Evolutionary conservation across 345 rosid genomes (phyloP), one percentile per base, ranked within the genome.

Genomic region (Gossypium anomalum): DNA sequence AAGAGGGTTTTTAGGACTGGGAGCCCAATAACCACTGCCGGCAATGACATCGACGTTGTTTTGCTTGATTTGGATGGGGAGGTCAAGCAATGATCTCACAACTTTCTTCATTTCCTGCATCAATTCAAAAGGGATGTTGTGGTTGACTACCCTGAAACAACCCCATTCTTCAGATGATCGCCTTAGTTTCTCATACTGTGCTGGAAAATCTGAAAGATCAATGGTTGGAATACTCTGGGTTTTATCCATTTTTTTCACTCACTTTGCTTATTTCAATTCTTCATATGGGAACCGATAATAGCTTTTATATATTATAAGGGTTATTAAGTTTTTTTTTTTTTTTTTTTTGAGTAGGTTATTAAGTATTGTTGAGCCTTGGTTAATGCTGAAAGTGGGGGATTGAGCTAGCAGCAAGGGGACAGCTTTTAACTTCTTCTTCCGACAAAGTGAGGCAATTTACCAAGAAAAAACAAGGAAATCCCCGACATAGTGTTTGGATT

Each of bases 61-160:
- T 27, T 22, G 17, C 73, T 94, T 92, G 77, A 88, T 80, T 22
- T 94, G 92, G 20, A 20, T 7, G 9, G 97, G 98, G 23, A 88
- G 92, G 62, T 92, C 90, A 22, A 89, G 75, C 76, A 94, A 87
- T 60, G 81, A 85, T 62, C 83, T 79, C 27, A 90, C 93, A 0
- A 90, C 93, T 13, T 52, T 66, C 82, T 89, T 88, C 97, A 89
- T 92, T 58, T 90, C 92, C 16, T 79, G 56, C 90, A 85, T 86
- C 47, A 92, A 73, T 34, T 84, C 47, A 22, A 19, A 22, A 0
- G 91, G 79, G 41, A 94, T 76, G 23, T 77, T 78, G 80, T 94
- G 97, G 82, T 94, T 90, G 2, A 86, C 83, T 14, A 90, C 22
- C 80, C 95, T 84, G 83, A 94, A 92, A 79, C 97, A 92, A 15